Conservation (phyloP, 2,329 filamentous ascomycete genomes). For the Cladosporium austrohemisphaericum region DNA sequence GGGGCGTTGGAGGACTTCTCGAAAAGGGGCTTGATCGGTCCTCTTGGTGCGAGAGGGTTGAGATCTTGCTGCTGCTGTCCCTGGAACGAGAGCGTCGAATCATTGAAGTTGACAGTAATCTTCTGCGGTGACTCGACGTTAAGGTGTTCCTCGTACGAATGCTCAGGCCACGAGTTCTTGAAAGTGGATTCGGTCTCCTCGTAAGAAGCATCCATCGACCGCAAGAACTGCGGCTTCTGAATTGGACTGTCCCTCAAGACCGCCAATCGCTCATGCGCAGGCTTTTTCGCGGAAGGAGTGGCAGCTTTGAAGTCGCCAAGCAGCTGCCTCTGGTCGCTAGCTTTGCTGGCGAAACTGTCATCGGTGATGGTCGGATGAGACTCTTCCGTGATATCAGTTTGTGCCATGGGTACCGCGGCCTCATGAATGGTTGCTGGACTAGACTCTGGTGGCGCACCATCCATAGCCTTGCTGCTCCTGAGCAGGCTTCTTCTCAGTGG, state of each 20-base stretch:
- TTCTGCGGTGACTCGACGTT: slow-evolving; percentile 35
- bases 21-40: slow-evolving; percentile 25
- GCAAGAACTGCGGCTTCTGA: neutral
- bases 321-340: slow-evolving; percentile 30
- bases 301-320: slow-evolving; percentile 21
- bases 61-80: slow-evolving; percentile 17
- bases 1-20: slow-evolving; percentile 29
- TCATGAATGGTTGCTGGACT: too few relatives aligned
- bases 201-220: slow-evolving; percentile 2
- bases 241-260: neutral
- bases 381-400: too few relatives aligned
- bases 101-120: slow-evolving; percentile 35
- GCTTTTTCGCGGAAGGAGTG: slow-evolving; percentile 5
- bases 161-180: slow-evolving; percentile 10
- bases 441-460: neutral
- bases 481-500: slow-evolving; percentile 26
- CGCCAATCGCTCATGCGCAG: slow-evolving; percentile 2
- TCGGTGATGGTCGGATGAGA: slow-evolving; percentile 11
- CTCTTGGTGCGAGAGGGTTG: slow-evolving; percentile 16
- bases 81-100: slow-evolving; percentile 20
- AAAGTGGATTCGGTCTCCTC: slow-evolving; percentile 9
- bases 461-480: slow-evolving; percentile 20
- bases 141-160: slow-evolving; percentile 33
- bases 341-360: slow-evolving; percentile 26
- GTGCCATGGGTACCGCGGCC: slow-evolving; percentile 15